Percentiles rank a stretch among this genome's conserved stretches.
These are phyloP conservation scores for Candida germanica DNA, from an alignment of 805 yeast species.

Conservation along the genomic window DNA sequence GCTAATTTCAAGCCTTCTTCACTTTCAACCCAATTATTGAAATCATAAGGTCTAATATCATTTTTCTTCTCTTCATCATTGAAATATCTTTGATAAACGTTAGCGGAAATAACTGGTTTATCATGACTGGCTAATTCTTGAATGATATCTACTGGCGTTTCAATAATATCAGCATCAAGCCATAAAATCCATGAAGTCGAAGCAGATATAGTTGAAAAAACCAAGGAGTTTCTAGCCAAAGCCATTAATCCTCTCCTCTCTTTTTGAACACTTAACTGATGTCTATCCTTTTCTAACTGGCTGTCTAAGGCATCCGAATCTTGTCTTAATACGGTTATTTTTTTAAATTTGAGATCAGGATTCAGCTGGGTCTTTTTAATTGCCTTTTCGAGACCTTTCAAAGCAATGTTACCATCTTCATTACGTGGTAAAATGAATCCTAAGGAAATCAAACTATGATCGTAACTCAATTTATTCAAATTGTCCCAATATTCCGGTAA, in stretches of 20 bases:
- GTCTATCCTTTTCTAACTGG: conserved; percentile 85
- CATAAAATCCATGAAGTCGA: conserved; percentile 93
- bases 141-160: conserved; percentile 76
- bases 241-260: conserved; percentile 91
- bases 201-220: conserved; percentile 86
- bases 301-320: conserved; percentile 75
- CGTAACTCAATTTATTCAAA: conserved; percentile 69
- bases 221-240: conserved; percentile 84
- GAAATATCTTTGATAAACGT: conserved; percentile 81
- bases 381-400: conserved; percentile 68
- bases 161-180: conserved; percentile 94
- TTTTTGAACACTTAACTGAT: conserved; percentile 81
- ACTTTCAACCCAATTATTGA: conserved; percentile 90
- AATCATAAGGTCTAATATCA: conserved; percentile 84
- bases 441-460: conserved; percentile 77
- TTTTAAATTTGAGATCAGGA: conserved; percentile 65
- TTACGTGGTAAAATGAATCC: conserved; percentile 91
- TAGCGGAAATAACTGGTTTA: conserved; percentile 86
- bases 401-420: conserved; percentile 75
- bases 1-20: conserved; percentile 82
- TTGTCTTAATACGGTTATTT: conserved; percentile 86
- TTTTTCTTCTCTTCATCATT: conserved; percentile 55
- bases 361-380: conserved; percentile 66
- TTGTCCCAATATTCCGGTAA: conserved; percentile 87
- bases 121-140: conserved; percentile 86